These are phyloP conservation scores for Ananas comosus DNA, from an alignment of 176 grass and related monocot genomes.

Conservation along the genomic window DNA sequence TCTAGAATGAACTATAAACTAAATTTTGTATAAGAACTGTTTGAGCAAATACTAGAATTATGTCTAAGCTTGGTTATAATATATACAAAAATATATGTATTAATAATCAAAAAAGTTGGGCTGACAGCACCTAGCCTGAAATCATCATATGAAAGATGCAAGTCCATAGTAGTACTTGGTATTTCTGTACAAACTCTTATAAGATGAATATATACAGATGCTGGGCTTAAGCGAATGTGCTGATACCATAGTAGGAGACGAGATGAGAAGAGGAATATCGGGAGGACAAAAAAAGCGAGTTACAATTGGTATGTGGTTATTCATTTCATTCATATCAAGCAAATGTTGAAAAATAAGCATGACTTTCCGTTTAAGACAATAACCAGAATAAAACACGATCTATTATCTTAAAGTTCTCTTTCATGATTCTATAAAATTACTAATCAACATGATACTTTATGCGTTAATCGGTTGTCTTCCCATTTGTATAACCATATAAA, in stretches of 20 bases:
- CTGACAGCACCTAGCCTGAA: too few relatives aligned
- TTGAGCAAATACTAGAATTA: too few relatives aligned
- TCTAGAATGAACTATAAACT: too few relatives aligned
- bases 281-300: conserved; percentile 96
- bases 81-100: background rate
- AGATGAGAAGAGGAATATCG: conserved; percentile 89
- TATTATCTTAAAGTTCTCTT: too few relatives aligned
- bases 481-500: too few relatives aligned
- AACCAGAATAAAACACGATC: background rate
- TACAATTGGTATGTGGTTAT: conserved; percentile 52
- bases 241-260: conserved; percentile 79
- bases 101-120: background rate
- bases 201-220: conserved; percentile 38
- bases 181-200: background rate
- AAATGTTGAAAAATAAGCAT: background rate
- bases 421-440: too few relatives aligned
- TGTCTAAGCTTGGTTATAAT: too few relatives aligned
- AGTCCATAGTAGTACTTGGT: background rate
- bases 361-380: background rate
- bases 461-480: too few relatives aligned
- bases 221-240: conserved; percentile 80
- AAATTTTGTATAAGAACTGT: too few relatives aligned
- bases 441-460: too few relatives aligned
- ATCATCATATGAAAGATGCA: too few relatives aligned
- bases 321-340: background rate